Conservation (phyloP, 2,329 filamentous ascomycete genomes). For the Bipolaris cookei region DNA sequence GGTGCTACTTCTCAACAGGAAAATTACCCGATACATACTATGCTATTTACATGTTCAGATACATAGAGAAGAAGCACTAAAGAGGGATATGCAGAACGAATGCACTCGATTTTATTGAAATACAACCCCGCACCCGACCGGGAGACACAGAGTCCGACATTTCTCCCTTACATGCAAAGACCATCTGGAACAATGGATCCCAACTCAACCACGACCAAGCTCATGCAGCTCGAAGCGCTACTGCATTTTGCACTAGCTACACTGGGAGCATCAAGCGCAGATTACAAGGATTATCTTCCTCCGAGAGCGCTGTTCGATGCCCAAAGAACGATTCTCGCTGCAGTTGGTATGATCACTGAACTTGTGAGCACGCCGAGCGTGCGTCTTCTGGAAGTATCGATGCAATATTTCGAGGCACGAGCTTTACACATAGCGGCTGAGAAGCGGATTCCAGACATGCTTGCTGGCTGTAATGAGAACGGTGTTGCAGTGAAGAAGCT, state of each 20-base stretch:
- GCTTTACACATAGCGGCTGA: constrained; percentile 46
- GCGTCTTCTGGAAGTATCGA: constrained; percentile 44
- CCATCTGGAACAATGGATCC: background rate
- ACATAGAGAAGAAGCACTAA: too few species aligned
- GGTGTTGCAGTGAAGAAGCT: constrained; percentile 36
- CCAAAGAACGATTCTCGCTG: constrained; percentile 41
- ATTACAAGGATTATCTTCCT: constrained; percentile 6
- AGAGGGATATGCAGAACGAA: too few species aligned
- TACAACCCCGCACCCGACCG: too few species aligned
- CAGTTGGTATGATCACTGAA: constrained; percentile 46
- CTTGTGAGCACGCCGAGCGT: constrained; percentile 42
- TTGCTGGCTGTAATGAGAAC: constrained; percentile 30
- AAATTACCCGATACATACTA: too few species aligned
- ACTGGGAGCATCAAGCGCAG: background rate
- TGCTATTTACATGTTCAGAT: too few species aligned
- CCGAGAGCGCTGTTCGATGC: constrained; percentile 47
- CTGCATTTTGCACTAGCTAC: background rate
- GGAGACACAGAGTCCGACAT: background rate
- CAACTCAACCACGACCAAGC: background rate
- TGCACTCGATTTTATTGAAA: too few species aligned
- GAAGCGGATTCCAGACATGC: constrained; percentile 44
- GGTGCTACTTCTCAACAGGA: too few species aligned
- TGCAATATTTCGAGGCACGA: constrained; percentile 47
- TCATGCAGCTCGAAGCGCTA: background rate
- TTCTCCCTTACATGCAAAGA: background rate